Conservation (phyloP, 805 yeast genomes). For the Lachancea cidri region DNA sequence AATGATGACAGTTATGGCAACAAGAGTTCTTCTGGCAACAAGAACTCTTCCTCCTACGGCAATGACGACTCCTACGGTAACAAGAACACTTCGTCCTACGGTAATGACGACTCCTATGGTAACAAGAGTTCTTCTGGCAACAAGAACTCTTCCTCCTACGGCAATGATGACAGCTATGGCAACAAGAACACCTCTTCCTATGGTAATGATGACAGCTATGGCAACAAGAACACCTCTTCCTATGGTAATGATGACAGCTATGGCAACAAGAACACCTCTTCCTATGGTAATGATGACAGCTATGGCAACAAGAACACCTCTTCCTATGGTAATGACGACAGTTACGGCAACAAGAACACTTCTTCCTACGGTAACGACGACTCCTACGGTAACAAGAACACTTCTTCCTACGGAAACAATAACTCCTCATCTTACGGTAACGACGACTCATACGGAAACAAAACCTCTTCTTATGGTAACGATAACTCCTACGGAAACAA, state of each 20-base stretch:
- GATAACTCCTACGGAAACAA: constrained; percentile 6
- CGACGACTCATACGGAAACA: constrained; percentile 30
- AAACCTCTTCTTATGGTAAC: constrained; percentile 10
- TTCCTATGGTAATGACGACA: constrained; percentile 26
- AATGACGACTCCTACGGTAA: constrained; percentile 32
- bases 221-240: constrained; percentile 18
- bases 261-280: constrained; percentile 18
- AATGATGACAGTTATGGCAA: constrained; percentile 26
- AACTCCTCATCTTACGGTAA: constrained; percentile 17
- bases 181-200: constrained; percentile 24
- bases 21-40: constrained; percentile 11
- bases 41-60: constrained; percentile 31
- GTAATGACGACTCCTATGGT: constrained; percentile 22
- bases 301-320: constrained; percentile 14
- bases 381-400: constrained; percentile 19
- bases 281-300: constrained; percentile 18
- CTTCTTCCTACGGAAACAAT: constrained; percentile 22
- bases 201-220: constrained; percentile 21
- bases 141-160: constrained; percentile 17
- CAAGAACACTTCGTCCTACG: constrained; percentile 23
- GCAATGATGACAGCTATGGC: constrained; percentile 12
- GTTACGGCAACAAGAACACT: no score
- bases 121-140: constrained; percentile 16
- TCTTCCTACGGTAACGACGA: constrained; percentile 21
- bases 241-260: constrained; percentile 23